phyloP scores from a whole-genome alignment of 441 rosid species.

The Bruguiera hainesii region DNA sequence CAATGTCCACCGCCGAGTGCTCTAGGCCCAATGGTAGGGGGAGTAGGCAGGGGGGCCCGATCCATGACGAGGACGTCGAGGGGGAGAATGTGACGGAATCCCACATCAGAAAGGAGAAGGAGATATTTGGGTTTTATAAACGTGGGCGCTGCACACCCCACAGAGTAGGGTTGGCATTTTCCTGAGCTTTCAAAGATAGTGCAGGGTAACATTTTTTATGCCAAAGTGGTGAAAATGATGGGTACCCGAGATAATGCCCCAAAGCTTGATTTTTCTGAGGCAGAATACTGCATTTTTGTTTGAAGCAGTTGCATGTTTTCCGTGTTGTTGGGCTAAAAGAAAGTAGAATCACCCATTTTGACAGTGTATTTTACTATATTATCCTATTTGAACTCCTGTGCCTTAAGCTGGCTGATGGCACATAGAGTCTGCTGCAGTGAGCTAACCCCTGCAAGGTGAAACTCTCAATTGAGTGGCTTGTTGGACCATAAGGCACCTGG shows the following conservation, averaged over 20 bases:
- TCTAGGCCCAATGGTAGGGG: too few relatives aligned
- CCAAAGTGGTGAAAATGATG: slow-evolving; percentile 82
- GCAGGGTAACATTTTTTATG: slow-evolving; percentile 77
- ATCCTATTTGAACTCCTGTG: not conserved
- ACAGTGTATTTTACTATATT: not conserved
- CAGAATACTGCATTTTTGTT: slow-evolving; percentile 20
- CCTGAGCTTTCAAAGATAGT: slow-evolving; percentile 93
- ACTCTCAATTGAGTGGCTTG: not conserved
- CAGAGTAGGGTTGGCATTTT: slow-evolving; percentile 76
- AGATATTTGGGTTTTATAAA: too few relatives aligned
- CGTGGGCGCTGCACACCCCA: too few relatives aligned
- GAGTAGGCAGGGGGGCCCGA: too few relatives aligned
- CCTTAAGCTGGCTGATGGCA: not conserved
- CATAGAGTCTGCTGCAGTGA: not conserved
- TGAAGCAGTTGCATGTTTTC: not conserved
- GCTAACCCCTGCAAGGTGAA: not conserved
- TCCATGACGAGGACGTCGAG: too few relatives aligned
- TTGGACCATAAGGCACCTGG: not conserved
- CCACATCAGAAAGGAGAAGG: too few relatives aligned
- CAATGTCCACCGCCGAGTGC: too few relatives aligned
- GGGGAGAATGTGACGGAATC: too few relatives aligned
- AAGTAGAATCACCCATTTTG: not conserved
- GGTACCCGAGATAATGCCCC: slow-evolving; percentile 75
- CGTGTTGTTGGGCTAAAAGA: not conserved
- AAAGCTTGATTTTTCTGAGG: slow-evolving; percentile 90